A percentile compares a stretch with the other conserved stretches of the same genome.
phyloP scores from a whole-genome alignment of 805 yeast genomes.

The Lachancea mirantina region DNA sequence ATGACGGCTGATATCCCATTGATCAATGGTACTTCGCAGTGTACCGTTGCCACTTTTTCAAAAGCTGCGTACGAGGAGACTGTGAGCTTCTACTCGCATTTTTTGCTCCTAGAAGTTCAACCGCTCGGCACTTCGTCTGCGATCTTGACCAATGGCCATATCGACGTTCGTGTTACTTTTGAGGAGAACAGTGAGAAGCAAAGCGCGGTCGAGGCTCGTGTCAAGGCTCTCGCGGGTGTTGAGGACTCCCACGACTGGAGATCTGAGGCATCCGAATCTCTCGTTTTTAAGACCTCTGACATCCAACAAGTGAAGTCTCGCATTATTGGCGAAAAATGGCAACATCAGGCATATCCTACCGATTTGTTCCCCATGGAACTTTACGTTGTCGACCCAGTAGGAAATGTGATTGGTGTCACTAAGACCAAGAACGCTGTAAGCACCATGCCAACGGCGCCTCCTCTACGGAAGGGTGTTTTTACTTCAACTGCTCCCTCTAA shows the following conservation, averaged over 20 bases:
- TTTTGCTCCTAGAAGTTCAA: conserved; percentile 16
- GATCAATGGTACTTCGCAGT: conserved; percentile 51
- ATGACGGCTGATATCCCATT: conserved; percentile 22
- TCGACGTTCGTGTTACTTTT: conserved; percentile 24
- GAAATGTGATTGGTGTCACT: conserved; percentile 75
- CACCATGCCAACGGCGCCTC: conserved; percentile 30
- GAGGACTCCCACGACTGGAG: conserved; percentile 41
- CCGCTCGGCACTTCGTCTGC: conserved; percentile 2
- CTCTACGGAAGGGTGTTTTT: conserved; percentile 11
- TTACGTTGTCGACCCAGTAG: conserved; percentile 77
- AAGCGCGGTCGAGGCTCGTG: conserved; percentile 24
- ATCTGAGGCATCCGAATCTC: conserved; percentile 35
- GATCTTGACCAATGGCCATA: conserved; percentile 13
- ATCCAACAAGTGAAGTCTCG: conserved; percentile 24
- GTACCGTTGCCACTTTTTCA: conserved; percentile 47
- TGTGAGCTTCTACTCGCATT: conserved; percentile 43
- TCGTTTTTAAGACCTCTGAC: conserved; percentile 33
- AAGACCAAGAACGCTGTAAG: conserved; percentile 50
- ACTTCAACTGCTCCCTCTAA: conserved; percentile 16
- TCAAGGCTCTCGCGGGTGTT: conserved; percentile 1
- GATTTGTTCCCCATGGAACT: conserved; percentile 68
- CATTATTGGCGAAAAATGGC: conserved; percentile 23
- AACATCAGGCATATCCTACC: conserved; percentile 60
- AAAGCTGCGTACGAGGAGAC: conserved; percentile 39
- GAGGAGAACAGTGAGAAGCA: conserved; percentile 16